Evolutionary conservation across 2,329 filamentous ascomycete species (phyloP).

Genomic region (Epichloe festucae): DNA sequence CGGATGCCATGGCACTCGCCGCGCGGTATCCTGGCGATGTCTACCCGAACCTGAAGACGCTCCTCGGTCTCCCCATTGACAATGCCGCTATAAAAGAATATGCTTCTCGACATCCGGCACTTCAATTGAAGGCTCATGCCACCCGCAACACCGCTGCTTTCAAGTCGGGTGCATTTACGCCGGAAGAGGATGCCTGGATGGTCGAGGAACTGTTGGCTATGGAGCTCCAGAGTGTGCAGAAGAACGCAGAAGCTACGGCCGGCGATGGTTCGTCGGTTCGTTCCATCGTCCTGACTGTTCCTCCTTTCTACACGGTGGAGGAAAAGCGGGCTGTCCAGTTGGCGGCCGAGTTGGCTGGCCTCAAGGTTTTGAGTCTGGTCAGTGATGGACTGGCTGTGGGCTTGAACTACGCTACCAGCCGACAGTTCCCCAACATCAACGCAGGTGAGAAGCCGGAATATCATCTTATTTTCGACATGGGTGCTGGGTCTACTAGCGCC

Average conservation of each 20-base stretch:
- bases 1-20: conserved; percentile 76
- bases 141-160: conserved; percentile 63
- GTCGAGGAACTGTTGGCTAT: conserved; percentile 93
- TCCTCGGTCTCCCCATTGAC: conserved; percentile 62
- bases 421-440: conserved; percentile 74
- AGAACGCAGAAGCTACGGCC: conserved; percentile 75
- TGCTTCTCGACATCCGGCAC: conserved; percentile 60
- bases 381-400: conserved; percentile 88
- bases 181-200: conserved; percentile 53
- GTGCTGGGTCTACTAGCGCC: conserved; percentile 84
- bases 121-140: conserved; percentile 51
- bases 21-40: conserved; percentile 85
- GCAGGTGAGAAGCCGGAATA: conserved; percentile 79
- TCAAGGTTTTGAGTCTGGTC: conserved; percentile 74
- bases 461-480: conserved; percentile 95
- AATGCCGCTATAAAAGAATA: conserved; percentile 56
- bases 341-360: conserved; percentile 75
- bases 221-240: conserved; percentile 83
- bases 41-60: conserved; percentile 83
- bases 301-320: conserved; percentile 77
- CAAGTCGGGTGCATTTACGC: conserved; percentile 55
- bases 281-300: conserved; percentile 79
- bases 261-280: conserved; percentile 61
- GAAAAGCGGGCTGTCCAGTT: conserved; percentile 78
- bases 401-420: conserved; percentile 84